A percentile compares a stretch with the other conserved stretches of the same genome.
Evolutionary conservation across 2,329 filamentous ascomycete species (phyloP).

Genomic region (Intubia oerlemansii): DNA sequence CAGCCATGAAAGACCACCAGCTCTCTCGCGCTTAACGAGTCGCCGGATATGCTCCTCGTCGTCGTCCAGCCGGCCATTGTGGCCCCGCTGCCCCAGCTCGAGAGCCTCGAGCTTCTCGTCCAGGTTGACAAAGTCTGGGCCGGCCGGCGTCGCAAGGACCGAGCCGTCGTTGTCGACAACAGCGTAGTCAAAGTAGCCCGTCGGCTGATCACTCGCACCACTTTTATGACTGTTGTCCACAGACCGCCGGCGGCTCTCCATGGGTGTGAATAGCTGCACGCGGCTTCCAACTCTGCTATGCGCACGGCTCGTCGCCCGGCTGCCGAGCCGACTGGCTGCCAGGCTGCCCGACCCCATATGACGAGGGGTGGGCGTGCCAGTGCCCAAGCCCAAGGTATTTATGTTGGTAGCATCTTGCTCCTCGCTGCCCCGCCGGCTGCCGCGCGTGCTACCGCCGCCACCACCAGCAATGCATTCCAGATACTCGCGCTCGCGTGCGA

Average conservation of each 20-base stretch:
- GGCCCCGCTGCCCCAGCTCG: constrained; percentile 21
- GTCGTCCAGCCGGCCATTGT: constrained; percentile 16
- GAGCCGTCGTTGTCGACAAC: constrained; percentile 13
- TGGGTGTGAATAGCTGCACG: constrained; percentile 22
- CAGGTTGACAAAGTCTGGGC: constrained; percentile 41
- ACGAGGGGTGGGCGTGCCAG: no score
- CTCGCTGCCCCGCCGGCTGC: constrained; percentile 15
- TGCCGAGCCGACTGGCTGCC: constrained; percentile 19
- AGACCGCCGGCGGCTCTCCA: constrained; percentile 15
- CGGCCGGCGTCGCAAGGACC: no score
- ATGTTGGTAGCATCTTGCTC: constrained; percentile 16
- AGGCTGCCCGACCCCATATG: constrained; percentile 8
- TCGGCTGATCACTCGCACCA: background rate
- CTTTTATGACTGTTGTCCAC: background rate
- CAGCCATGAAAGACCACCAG: constrained; percentile 35
- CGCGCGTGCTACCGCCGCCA: constrained; percentile 19
- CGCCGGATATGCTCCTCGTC: constrained; percentile 38
- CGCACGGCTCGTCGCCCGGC: constrained; percentile 22
- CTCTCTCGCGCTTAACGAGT: constrained; percentile 30
- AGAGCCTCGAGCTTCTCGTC: constrained; percentile 36
- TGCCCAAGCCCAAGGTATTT: no score
- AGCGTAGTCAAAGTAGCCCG: constrained; percentile 3
- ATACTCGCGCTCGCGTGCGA: constrained; percentile 26
- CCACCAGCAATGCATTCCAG: constrained; percentile 12
- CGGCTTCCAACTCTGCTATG: constrained; percentile 23